Percentiles rank a stretch among this genome's conserved stretches.
phyloP scores from a whole-genome alignment of 1,284 basidiomycete species.

The Hypsizygus ulmarius region DNA sequence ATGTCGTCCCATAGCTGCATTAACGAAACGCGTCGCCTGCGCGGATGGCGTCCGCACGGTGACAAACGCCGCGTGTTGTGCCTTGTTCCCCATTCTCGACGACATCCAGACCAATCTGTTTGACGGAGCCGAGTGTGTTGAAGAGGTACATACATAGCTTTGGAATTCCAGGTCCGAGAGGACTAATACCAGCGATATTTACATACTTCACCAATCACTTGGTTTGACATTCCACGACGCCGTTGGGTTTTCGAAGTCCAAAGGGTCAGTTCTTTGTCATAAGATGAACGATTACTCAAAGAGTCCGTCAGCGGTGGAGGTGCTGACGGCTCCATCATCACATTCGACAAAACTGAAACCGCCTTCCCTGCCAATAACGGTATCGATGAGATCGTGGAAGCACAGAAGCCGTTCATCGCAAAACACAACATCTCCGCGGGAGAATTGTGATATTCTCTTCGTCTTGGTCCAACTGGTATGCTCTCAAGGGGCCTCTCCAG shows the following conservation, averaged over 20 bases:
- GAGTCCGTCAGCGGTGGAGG: slow-evolving; percentile 31
- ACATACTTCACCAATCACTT: slow-evolving; percentile 40
- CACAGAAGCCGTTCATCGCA: slow-evolving; percentile 30
- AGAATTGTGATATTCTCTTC: slow-evolving; percentile 31
- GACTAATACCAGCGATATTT: neutral
- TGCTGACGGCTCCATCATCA: slow-evolving; percentile 40
- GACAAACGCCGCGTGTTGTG: slow-evolving; percentile 13
- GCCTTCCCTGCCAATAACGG: slow-evolving; percentile 35
- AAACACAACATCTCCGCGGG: slow-evolving; percentile 35
- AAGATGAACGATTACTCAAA: neutral
- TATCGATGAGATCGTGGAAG: slow-evolving; percentile 35
- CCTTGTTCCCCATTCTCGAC: slow-evolving; percentile 11
- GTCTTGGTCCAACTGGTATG: neutral
- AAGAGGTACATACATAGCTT: slow-evolving; percentile 30
- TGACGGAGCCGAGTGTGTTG: slow-evolving; percentile 39
- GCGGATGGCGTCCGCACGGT: slow-evolving; percentile 16
- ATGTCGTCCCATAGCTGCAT: slow-evolving; percentile 12
- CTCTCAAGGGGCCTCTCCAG: slow-evolving; percentile 16
- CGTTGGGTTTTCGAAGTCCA: slow-evolving; percentile 35
- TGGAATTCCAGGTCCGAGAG: neutral
- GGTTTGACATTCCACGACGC: slow-evolving; percentile 47
- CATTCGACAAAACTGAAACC: slow-evolving; percentile 33
- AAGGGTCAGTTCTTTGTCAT: slow-evolving; percentile 17
- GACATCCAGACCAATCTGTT: slow-evolving; percentile 38
- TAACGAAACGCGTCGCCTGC: slow-evolving; percentile 18